Percentiles rank a stretch among this genome's conserved stretches.
These are phyloP conservation scores for Salix caprea DNA, from an alignment of 345 rosid genomes.

Conservation along the genomic window DNA sequence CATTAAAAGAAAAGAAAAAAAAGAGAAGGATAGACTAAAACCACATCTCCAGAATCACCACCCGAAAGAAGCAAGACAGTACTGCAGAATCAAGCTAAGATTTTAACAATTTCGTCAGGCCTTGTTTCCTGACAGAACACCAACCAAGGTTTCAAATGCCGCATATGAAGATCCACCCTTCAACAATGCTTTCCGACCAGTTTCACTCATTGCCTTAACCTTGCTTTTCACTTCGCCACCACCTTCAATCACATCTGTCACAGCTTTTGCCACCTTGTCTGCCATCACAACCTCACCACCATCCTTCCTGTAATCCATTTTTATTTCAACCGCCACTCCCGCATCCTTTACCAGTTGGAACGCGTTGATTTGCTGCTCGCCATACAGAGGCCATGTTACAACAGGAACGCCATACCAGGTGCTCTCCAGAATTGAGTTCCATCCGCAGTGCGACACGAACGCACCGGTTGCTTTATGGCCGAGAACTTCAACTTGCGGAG, in stretches of 20 bases:
- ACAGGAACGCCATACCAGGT: conserved; percentile 47
- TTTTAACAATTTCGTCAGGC: not conserved
- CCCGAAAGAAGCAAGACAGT: not conserved
- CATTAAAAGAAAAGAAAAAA: no score
- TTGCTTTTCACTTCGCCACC: conserved; percentile 25
- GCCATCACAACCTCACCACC: conserved; percentile 12
- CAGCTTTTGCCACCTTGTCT: conserved; percentile 31
- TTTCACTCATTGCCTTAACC: conserved; percentile 31
- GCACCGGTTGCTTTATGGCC: conserved; percentile 45
- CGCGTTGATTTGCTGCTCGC: conserved; percentile 58
- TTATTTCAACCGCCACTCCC: conserved; percentile 42
- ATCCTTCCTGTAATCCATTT: conserved; percentile 37
- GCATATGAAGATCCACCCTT: conserved; percentile 38
- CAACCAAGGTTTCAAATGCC: not conserved
- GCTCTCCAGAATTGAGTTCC: conserved; percentile 54
- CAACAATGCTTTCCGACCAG: conserved; percentile 25
- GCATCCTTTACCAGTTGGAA: conserved; percentile 38
- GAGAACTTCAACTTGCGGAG: conserved; percentile 38
- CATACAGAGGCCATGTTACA: conserved; percentile 50
- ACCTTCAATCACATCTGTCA: conserved; percentile 31
- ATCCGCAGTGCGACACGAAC: conserved; percentile 64
- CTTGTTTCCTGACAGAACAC: not conserved
- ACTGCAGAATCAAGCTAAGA: not conserved
- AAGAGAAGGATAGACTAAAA: no score
- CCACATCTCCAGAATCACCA: not conserved